Base-by-base conservation (phyloP, 2,329 filamentous ascomycete species). In the Colletotrichum nymphaeae region DNA sequence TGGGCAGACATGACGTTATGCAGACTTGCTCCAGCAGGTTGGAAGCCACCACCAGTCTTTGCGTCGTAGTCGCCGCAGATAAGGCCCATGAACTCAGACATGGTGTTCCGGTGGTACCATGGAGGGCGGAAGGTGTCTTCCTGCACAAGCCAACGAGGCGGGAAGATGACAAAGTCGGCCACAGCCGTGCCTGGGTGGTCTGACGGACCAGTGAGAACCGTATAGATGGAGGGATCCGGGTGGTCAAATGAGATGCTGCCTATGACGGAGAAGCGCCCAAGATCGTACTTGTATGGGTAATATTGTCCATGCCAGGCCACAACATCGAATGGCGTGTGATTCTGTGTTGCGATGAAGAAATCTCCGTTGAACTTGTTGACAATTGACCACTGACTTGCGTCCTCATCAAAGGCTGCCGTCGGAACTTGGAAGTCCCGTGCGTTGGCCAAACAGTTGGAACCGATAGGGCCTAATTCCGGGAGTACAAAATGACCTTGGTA, bases 241-340 rank as follows among this genome's bases (percentile, higher is more conserved):
- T 93, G 91, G 77, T 93, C 91, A 76, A 87, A 91, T 3, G 88
- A 91, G 64, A 91, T 89, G 30, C 85, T 88, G 5, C 91, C 91
- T 24, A 93, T 89, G 59, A 87, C 88, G 77, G 88, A 90, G 82
- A 93, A 93, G 35, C 89, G 88, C 52, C 89, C 90, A 0, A 93
- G 84, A 75, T 92, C 91, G 80, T 93, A 93, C 79, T 93, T 93
- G 84, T 90, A 93, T 0, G 91, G 91, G 68, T 90, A 89, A 80
- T 92, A 93, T 72, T 88, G 89, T n/a, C 91, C 91, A 76, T 93
- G 90, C 90, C 91, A 93, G 22, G 89, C 90, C 16, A 93, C 90
- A 3, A 93, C 86, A 76, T 93, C 91, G 77, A 92, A 93, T 0
- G 91, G 91, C 0, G 87, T 90, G 78, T 93, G 91, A 9, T 85